phyloP scores from a whole-genome alignment of 768 basidiomycete genomes.

The Calocera cornea region DNA sequence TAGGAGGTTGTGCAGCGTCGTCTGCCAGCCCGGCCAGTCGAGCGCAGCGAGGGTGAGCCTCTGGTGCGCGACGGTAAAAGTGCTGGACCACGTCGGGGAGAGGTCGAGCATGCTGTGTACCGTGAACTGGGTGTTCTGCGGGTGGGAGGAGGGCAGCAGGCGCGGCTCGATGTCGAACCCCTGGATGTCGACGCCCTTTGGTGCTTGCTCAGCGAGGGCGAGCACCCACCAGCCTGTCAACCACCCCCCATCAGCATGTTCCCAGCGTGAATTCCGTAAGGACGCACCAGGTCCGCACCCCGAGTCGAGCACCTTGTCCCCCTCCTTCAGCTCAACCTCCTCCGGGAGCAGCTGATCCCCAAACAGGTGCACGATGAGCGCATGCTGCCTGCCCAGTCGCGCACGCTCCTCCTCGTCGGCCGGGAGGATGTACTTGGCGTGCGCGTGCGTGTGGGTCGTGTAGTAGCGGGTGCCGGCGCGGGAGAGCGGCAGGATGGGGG shows the following conservation, averaged over 20 bases:
- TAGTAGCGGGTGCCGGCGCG: not conserved
- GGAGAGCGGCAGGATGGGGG: not conserved
- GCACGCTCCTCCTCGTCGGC: not conserved
- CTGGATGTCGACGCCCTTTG: slow-evolving; percentile 7
- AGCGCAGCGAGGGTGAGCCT: slow-evolving; percentile 24
- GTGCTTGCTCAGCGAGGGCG: slow-evolving; percentile 9
- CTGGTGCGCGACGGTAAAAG: slow-evolving; percentile 25
- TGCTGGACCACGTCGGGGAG: slow-evolving; percentile 22
- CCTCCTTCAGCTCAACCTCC: not conserved
- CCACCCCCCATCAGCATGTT: not conserved
- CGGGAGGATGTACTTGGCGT: not conserved
- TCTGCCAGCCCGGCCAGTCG: slow-evolving; percentile 21
- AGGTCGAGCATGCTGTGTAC: slow-evolving; percentile 19
- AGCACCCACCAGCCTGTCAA: slow-evolving; percentile 13
- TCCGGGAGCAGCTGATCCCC: not conserved
- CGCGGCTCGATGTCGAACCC: slow-evolving; percentile 14
- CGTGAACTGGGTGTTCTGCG: slow-evolving; percentile 11
- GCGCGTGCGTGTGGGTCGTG: not conserved
- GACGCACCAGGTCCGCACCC: not conserved
- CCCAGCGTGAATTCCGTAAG: not conserved
- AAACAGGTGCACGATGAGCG: not conserved
- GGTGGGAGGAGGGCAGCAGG: slow-evolving; percentile 12
- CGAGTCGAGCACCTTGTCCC: not conserved
- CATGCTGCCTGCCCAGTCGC: not conserved
- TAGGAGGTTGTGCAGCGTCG: slow-evolving; percentile 20